Percentiles rank a stretch among this genome's conserved stretches.
phyloP scores from a whole-genome alignment of 164 flowering plant species.

The grape (Vitis vinifera) region DNA sequence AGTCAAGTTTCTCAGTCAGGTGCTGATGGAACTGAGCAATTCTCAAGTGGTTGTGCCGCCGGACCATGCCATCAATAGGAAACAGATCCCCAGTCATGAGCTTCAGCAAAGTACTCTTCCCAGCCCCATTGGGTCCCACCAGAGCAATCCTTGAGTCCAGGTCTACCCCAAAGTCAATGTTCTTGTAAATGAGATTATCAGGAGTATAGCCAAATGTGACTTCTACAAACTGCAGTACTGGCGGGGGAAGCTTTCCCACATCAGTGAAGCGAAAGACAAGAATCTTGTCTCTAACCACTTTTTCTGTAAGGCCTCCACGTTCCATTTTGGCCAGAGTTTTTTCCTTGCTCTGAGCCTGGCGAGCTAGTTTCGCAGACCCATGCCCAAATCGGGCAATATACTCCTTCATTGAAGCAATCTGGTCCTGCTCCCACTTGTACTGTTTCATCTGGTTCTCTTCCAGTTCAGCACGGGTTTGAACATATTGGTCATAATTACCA shows the following conservation, averaged over 20 bases:
- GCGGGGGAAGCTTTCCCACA: conserved; percentile 98
- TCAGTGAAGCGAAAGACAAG: conserved; percentile 83
- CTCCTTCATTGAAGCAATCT: conserved; percentile 88
- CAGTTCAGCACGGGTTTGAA: conserved; percentile 88
- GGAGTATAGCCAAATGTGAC: conserved; percentile 90
- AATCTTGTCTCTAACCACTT: conserved; percentile 70
- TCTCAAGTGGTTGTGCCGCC: conserved; percentile 90
- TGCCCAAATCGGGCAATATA: conserved; percentile 97
- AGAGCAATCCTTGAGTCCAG: conserved; percentile 89
- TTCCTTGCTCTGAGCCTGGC: conserved; percentile 98
- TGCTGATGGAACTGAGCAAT: conserved; percentile 98
- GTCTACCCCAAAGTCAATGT: conserved; percentile 91
- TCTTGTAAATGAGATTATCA: conserved; percentile 86
- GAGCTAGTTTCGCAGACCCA: conserved; percentile 95
- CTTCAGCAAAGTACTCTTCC: conserved; percentile 93
- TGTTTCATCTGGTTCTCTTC: conserved; percentile 99
- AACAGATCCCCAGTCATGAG: conserved; percentile 93
- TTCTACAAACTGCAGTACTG: conserved; percentile 94
- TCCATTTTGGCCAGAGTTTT: conserved; percentile 98
- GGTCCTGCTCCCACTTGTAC: conserved; percentile 99
- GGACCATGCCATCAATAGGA: conserved; percentile 92
- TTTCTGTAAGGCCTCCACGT: conserved; percentile 92
- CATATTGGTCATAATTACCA: conserved; percentile 93
- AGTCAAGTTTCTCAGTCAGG: conserved; percentile 82
- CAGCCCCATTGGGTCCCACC: conserved; percentile 99